Evolutionary conservation across 139 green algal species (phyloP).

Genomic region (Tetradesmus lagerheimii): DNA sequence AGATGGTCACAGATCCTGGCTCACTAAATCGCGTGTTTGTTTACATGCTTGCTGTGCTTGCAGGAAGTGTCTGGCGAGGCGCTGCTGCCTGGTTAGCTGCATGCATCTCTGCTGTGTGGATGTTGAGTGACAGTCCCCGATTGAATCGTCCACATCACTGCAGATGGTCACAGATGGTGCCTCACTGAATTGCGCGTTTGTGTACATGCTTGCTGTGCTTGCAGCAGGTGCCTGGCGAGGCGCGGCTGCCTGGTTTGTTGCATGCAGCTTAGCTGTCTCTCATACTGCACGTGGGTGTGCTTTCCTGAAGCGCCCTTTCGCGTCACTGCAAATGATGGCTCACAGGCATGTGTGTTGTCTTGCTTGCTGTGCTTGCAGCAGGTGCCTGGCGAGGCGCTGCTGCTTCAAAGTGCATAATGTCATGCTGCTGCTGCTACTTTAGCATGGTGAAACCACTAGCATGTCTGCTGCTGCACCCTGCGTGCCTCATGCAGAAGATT

Average conservation of each 20-base stretch:
- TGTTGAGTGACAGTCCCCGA: no score
- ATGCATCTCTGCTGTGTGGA: no score
- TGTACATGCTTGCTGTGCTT: slow-evolving; percentile 53
- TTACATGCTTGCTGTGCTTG: slow-evolving; percentile 70
- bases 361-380: slow-evolving; percentile 66
- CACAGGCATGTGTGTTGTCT: not conserved
- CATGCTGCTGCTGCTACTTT: slow-evolving; percentile 81
- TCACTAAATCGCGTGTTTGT: no score
- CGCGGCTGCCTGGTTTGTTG: slow-evolving; percentile 91
- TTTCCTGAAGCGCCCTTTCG: no score
- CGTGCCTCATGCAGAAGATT: slow-evolving; percentile 63
- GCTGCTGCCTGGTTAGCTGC: slow-evolving; percentile 95
- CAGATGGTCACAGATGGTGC: no score
- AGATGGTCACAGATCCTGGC: no score
- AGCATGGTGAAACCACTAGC: no score
- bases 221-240: slow-evolving; percentile 72
- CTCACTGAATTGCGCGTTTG: slow-evolving; percentile 59
- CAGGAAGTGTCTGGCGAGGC: slow-evolving; percentile 74
- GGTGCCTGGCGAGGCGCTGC: slow-evolving; percentile 79
- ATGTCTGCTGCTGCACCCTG: slow-evolving; percentile 67
- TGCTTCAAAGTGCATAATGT: no score
- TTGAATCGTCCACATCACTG: no score
- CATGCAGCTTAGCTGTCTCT: no score
- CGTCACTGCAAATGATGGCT: no score
- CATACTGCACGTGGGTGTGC: no score